Conservation (phyloP, 176 grass and related monocot genomes). For the Secale cereale region DNA sequence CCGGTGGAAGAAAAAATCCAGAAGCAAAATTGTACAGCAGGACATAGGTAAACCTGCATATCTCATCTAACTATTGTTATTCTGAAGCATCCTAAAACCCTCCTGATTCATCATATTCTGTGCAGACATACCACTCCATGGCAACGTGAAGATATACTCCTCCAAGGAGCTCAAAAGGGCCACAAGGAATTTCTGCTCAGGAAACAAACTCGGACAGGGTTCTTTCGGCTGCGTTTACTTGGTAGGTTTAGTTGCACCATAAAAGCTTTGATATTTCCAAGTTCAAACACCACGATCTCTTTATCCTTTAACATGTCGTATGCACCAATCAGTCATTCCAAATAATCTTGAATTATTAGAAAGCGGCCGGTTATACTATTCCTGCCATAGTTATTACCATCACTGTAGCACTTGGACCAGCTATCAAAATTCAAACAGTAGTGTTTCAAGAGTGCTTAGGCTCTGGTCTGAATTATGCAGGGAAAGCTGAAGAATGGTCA, state of each 20-base stretch:
- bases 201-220: conserved; percentile 81
- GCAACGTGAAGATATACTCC: conserved; percentile 72
- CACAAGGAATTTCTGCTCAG: conserved; percentile 53
- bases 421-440: background rate
- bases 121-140: conserved; percentile 24
- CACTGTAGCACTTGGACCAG: background rate
- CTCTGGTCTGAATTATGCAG: conserved; percentile 37
- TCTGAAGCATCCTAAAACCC: conserved; percentile 2
- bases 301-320: background rate
- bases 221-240: conserved; percentile 82
- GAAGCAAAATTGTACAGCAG: conserved; percentile 31
- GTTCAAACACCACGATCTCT: background rate
- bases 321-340: background rate
- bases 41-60: conserved; percentile 39
- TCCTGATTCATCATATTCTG: conserved; percentile 7
- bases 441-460: conserved; percentile 1
- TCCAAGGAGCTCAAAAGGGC: conserved; percentile 71
- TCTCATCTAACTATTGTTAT: conserved; percentile 2
- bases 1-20: conserved; percentile 34
- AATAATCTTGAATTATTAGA: background rate
- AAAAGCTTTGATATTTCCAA: background rate
- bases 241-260: conserved; percentile 34
- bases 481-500: conserved; percentile 66
- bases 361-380: background rate
- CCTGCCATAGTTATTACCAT: background rate